Percentiles rank a stretch among this genome's conserved stretches.
Evolutionary conservation across 192 early-diverging fungal genomes (phyloP).

Genomic region (Physocladia obscura): DNA sequence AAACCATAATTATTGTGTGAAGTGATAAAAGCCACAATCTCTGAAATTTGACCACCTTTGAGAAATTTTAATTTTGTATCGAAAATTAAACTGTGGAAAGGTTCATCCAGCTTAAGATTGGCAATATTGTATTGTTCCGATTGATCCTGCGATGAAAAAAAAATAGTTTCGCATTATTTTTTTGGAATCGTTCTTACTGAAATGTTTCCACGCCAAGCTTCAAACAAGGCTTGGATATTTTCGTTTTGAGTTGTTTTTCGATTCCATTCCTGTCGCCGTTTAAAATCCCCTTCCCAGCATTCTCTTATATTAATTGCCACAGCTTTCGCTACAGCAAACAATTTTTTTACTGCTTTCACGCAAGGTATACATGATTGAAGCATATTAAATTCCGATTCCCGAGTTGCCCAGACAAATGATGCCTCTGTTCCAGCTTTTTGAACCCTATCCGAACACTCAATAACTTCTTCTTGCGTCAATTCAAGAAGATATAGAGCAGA

Average conservation of each 20-base stretch:
- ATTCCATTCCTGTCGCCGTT: constrained; percentile 40
- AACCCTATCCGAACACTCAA: constrained; percentile 31
- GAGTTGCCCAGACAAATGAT: constrained; percentile 43
- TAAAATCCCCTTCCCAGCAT: constrained; percentile 33
- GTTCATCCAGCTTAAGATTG: constrained; percentile 33
- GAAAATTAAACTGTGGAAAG: constrained; percentile 37
- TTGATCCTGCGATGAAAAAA: not conserved
- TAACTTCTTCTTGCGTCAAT: constrained; percentile 33
- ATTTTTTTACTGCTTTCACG: constrained; percentile 49
- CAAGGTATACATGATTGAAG: constrained; percentile 48
- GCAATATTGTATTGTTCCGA: not conserved
- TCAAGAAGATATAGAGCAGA: constrained; percentile 32
- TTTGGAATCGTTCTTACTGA: not conserved
- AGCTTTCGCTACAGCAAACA: constrained; percentile 44
- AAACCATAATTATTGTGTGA: constrained; percentile 37
- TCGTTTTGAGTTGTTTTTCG: constrained; percentile 46
- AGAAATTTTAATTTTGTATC: constrained; percentile 27
- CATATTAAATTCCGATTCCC: constrained; percentile 44
- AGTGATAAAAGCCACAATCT: constrained; percentile 49
- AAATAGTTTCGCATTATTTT: not conserved
- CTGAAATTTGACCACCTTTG: constrained; percentile 42
- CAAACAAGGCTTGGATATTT: constrained; percentile 47
- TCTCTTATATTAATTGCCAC: constrained; percentile 31
- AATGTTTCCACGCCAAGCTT: constrained; percentile 44
- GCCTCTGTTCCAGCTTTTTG: constrained; percentile 46